phyloP scores from a whole-genome alignment of 108 stramenopile species.

The Cyclostephanos invisitatus region DNA sequence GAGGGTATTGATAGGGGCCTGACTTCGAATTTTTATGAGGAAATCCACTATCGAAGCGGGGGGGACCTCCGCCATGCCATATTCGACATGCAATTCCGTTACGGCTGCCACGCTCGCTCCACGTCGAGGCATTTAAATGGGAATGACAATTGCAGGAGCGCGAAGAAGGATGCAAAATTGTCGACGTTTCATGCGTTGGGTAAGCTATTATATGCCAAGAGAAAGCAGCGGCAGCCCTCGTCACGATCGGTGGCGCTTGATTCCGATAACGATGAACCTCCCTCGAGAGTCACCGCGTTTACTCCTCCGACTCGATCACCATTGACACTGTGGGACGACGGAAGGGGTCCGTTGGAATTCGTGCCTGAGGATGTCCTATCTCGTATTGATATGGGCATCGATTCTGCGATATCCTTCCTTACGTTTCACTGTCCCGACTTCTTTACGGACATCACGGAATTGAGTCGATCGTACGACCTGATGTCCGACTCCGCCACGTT shows the following conservation, averaged over 20 bases:
- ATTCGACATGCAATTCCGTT: constrained; percentile 76
- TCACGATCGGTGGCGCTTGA: background rate
- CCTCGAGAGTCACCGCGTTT: background rate
- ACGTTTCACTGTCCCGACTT: constrained; percentile 82
- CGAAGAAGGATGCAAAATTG: constrained; percentile 61
- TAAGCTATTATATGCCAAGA: constrained; percentile 88
- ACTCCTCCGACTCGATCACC: background rate
- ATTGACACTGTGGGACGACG: constrained; percentile 23
- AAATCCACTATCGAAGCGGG: constrained; percentile 62
- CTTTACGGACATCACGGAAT: constrained; percentile 77
- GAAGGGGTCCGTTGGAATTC: constrained; percentile 65
- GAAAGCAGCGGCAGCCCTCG: constrained; percentile 23
- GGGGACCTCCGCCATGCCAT: constrained; percentile 90
- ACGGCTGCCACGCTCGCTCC: background rate
- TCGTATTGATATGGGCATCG: constrained; percentile 66
- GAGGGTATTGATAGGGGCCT: constrained; percentile 26
- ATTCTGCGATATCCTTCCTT: constrained; percentile 70
- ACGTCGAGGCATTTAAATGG: background rate
- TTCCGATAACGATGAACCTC: constrained; percentile 17
- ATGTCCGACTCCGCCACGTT: constrained; percentile 71
- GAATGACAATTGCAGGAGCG: background rate
- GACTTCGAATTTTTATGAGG: constrained; percentile 50
- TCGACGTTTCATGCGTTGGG: constrained; percentile 90
- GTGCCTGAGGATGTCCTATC: constrained; percentile 79
- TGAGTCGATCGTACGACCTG: constrained; percentile 55